Percentiles rank a stretch among this genome's conserved stretches.
These are phyloP conservation scores for Scheffersomyces ergatensis DNA, from an alignment of 805 yeast genomes.

Conservation along the genomic window DNA sequence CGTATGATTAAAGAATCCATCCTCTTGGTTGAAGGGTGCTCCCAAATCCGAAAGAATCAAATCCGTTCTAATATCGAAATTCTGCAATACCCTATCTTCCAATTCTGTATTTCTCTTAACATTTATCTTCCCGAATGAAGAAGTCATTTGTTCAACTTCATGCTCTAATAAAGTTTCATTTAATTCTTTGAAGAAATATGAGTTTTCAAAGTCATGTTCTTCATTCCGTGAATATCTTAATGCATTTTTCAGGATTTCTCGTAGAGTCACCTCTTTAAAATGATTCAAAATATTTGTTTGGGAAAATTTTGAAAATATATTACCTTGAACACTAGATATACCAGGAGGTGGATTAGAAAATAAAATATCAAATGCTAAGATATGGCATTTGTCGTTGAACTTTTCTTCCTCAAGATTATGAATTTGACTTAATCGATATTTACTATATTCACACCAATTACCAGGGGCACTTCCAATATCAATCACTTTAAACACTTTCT, in stretches of 20 bases:
- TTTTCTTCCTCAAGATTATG: slow-evolving; percentile 25
- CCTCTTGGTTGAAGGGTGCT: slow-evolving; percentile 30
- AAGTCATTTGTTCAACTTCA: slow-evolving; percentile 11
- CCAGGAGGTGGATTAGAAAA: slow-evolving; percentile 80
- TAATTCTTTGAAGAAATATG: slow-evolving; percentile 28
- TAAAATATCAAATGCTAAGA: slow-evolving; percentile 54
- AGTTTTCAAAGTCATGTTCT: slow-evolving; percentile 9
- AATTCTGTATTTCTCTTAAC: background rate
- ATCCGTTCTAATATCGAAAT: slow-evolving; percentile 26
- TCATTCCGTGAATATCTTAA: background rate
- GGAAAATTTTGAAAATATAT: slow-evolving; percentile 59
- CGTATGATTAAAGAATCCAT: slow-evolving; percentile 38
- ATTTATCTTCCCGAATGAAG: background rate
- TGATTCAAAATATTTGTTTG: slow-evolving; percentile 21
- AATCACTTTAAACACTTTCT: slow-evolving; percentile 26
- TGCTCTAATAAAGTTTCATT: slow-evolving; percentile 19
- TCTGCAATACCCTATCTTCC: background rate
- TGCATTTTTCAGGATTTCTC: slow-evolving; percentile 4
- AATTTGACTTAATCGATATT: slow-evolving; percentile 21
- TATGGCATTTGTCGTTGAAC: slow-evolving; percentile 27
- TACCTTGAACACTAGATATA: slow-evolving; percentile 79
- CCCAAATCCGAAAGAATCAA: slow-evolving; percentile 35
- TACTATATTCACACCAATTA: slow-evolving; percentile 35
- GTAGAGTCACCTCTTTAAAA: slow-evolving; percentile 25
- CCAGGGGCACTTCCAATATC: slow-evolving; percentile 44